Evolutionary conservation across 805 yeast genomes (phyloP), one percentile per base, ranked within the genome.

Genomic region (Lipomyces kockii): DNA sequence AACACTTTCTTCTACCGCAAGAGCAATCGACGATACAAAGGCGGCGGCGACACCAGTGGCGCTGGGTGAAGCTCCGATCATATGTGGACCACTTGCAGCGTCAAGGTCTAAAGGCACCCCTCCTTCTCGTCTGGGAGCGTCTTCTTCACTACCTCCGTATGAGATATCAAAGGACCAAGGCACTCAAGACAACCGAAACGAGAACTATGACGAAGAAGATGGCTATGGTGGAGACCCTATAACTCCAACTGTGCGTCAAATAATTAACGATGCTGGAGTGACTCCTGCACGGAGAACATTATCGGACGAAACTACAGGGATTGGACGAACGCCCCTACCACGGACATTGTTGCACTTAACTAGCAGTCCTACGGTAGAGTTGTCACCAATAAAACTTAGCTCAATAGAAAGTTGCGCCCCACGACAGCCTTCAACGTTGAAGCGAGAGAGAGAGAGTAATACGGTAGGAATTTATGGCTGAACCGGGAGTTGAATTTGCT

Each of bases 341-440:
- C 25, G 56, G 25, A 2, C 4, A 3, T 20, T 56, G 14, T 58
- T 58, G 5, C 35, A 39, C 3, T 29, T 58, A 14, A 57, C 29
- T 43, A 58, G 61, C 52, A 58, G 61, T 58, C 61, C 61, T 4
- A 17, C 63, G 17, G 53, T 58, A 27, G 68, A 20, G 8, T 46
- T 59, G 14, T 49, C 64, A 34, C 55, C 49, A 3, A 43, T 43
- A 43, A 59, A 29, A 20, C 49, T 61, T 37, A 37, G 34, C 22
- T 22, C 57, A 52, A n/a, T 61, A 37, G 53, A 29, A 57, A 22
- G 29, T 22, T 34, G 55, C 43, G 43, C 7, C 32, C 27, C 34
- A 14, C 20, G 11, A 35, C 17, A 22, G 37, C 17, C 32, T 52
- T 34, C 34, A 35, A 17, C 27, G 29, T 8, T 29, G 54, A 56